Conservation (phyloP, 768 basidiomycete species). For the Tulasnella calospora region DNA sequence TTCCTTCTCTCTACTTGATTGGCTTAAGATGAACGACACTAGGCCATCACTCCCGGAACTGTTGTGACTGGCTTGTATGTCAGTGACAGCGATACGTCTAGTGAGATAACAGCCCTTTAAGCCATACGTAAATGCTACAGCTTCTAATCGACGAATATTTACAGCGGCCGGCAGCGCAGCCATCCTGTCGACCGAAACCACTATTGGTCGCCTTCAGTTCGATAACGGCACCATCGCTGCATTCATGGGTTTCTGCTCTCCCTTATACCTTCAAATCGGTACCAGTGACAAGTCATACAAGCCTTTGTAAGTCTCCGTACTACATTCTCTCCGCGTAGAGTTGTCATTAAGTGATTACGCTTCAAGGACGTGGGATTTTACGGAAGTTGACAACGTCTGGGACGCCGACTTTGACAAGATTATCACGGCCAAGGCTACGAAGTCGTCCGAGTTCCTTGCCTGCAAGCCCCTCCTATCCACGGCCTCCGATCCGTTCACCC, state of each 20-base stretch:
- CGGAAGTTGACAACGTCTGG: slow-evolving; percentile 10
- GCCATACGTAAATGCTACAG: no score
- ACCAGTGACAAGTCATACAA: slow-evolving; percentile 11
- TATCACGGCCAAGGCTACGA: background rate
- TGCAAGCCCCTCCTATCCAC: background rate
- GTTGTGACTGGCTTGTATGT: background rate
- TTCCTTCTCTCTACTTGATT: background rate
- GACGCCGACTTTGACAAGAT: slow-evolving; percentile 7
- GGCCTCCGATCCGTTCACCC: background rate
- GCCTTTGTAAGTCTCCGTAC: background rate
- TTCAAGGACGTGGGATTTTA: background rate
- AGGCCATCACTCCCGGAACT: background rate
- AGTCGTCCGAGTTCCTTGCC: slow-evolving; percentile 10
- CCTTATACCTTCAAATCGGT: slow-evolving; percentile 13
- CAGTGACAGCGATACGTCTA: background rate
- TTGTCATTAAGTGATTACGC: background rate
- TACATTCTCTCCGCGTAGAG: background rate
- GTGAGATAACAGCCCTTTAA: no score
- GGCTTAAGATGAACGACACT: background rate
- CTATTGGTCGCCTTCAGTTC: slow-evolving; percentile 7
- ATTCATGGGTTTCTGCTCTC: background rate
- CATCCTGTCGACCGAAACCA: background rate
- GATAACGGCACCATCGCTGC: slow-evolving; percentile 1
- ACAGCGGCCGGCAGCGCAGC: background rate
- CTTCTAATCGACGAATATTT: background rate